Evolutionary conservation across 306 rosid species (phyloP).

Genomic region (Castanea crenata): DNA sequence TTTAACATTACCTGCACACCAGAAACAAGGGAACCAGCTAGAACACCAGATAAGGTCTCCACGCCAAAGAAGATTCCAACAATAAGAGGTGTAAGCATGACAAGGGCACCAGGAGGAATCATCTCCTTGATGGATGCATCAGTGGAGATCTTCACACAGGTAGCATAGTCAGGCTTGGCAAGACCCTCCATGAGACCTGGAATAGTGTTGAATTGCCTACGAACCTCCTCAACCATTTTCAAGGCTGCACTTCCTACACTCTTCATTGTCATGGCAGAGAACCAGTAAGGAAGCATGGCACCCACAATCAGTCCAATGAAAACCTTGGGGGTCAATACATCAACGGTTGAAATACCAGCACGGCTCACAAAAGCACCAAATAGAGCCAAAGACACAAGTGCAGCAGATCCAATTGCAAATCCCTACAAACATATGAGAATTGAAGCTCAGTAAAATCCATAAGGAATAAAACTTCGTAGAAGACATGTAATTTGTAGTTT

Average conservation of each 20-base stretch:
- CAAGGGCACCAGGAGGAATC: conserved; percentile 87
- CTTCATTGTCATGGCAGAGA: conserved; percentile 91
- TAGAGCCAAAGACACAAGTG: conserved; percentile 69
- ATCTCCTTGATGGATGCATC: conserved; percentile 89
- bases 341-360: conserved; percentile 64
- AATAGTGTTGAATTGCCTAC: conserved; percentile 75
- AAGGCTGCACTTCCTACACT: conserved; percentile 87
- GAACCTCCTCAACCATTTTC: conserved; percentile 91
- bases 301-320: conserved; percentile 74
- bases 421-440: conserved; percentile 37
- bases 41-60: conserved; percentile 74
- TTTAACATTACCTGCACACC: conserved; percentile 69
- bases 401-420: conserved; percentile 82
- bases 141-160: conserved; percentile 78
- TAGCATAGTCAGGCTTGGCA: conserved; percentile 75
- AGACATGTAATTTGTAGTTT: background rate
- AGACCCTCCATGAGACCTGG: conserved; percentile 74
- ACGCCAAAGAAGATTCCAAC: conserved; percentile 72
- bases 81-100: conserved; percentile 81
- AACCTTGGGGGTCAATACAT: conserved; percentile 84
- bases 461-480: background rate
- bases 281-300: conserved; percentile 92
- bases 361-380: conserved; percentile 82
- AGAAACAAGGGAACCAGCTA: conserved; percentile 75
- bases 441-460: background rate